Conservation (phyloP, 352 stramenopile genomes). For the Phytophthora tubulina region DNA sequence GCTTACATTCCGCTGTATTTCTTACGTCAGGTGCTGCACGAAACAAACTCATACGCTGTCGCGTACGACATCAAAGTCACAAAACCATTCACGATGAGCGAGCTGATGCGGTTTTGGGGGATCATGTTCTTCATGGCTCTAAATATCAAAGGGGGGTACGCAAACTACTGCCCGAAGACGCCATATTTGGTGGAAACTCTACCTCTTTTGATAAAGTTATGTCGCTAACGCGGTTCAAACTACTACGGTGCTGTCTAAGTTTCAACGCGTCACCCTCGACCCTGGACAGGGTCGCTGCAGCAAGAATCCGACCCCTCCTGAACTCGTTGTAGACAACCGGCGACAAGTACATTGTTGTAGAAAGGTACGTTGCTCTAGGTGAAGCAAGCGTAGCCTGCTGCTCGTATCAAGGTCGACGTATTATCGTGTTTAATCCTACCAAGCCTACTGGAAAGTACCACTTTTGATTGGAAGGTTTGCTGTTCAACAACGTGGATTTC, state of each 20-base stretch:
- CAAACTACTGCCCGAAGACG: neutral
- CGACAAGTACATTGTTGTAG: neutral
- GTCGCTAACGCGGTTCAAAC: neutral
- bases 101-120: neutral
- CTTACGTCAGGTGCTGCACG: neutral
- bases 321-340: neutral
- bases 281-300: neutral
- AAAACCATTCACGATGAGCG: neutral
- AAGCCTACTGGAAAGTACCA: constrained; percentile 34
- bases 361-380: constrained; percentile 9
- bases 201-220: neutral
- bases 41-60: constrained; percentile 2
- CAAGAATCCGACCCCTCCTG: neutral
- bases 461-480: neutral
- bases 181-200: neutral
- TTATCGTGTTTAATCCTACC: constrained; percentile 19
- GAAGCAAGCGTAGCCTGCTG: constrained; percentile 18
- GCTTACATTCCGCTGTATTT: neutral
- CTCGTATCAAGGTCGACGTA: neutral
- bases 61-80: neutral
- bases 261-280: neutral
- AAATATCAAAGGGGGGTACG: neutral
- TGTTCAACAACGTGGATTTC: neutral
- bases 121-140: neutral
- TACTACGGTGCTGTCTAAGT: neutral